Base-by-base conservation (phyloP, 108 stramenopile genomes). In the Nitzschia sp. region DNA sequence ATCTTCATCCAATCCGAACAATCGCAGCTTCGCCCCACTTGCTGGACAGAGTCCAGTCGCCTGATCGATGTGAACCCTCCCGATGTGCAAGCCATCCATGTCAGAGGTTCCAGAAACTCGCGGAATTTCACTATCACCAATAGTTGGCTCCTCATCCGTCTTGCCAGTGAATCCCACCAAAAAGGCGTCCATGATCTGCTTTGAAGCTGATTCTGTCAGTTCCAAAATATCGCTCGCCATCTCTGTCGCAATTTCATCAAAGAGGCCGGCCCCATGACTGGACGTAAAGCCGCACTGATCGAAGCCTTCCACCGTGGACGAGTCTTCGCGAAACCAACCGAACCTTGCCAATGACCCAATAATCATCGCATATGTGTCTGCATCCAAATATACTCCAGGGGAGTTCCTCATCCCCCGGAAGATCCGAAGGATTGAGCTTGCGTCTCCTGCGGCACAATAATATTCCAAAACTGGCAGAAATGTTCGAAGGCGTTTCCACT, bases 151-250 rank as follows among this genome's bases (percentile, higher is more conserved):
- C 55, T 5, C 5, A 17, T 56, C 30, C 28, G 17, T 5, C 6
- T 22, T 16, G 25, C 21, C 55, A 31, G 6, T 15, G 25, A 41
- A 61, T 9, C 60, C 60, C 15, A 16, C 41, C 17, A 61, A 9
- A 22, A 61, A 26, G 13, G 23, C 36, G 6, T 22, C 26, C 33
- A 19, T 16, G 1, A 23, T 85, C 74, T 66, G 82, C 85, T 60
- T 66, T 3, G 84, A 85, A 33, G 84, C 66, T 32, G 72, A 69
- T 32, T 76, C 75, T 11, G 87, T 69, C 34, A 94, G 80, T 66
- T 94, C 93, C 35, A 90, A 61, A 6, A 82, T 69, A 57, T 91
- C 89, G 3, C 68, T 67, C 17, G 85, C 79, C 90, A 94, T 91
- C 67, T 87, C 79, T 2, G 63, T 48, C 6, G 75, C 78, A 50